A percentile compares a stretch with the other conserved stretches of the same genome.
Evolutionary conservation across 1,139 yeast species (phyloP).

Genomic region (Nakaseomyces kungkrabaensis): DNA sequence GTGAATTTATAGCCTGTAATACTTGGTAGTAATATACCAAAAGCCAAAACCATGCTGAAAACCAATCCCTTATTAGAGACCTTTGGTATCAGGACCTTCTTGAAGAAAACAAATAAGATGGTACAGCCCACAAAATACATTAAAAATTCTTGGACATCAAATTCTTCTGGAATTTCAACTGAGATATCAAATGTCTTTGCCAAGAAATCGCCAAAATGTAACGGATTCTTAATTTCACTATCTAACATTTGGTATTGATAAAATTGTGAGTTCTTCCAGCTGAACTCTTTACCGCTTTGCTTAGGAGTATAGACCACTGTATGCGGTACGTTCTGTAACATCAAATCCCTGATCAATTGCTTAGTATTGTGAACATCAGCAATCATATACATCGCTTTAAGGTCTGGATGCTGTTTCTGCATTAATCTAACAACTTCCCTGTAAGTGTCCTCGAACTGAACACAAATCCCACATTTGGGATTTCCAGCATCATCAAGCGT

Average conservation of each 20-base stretch:
- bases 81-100: slow-evolving; percentile 35
- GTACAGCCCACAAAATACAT: slow-evolving; percentile 41
- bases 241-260: slow-evolving; percentile 28
- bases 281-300: slow-evolving; percentile 12
- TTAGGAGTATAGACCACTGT: slow-evolving; percentile 56
- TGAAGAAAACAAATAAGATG: slow-evolving; percentile 37
- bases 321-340: slow-evolving; percentile 47
- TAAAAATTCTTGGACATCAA: slow-evolving; percentile 36
- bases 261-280: slow-evolving; percentile 27
- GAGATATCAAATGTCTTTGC: slow-evolving; percentile 37
- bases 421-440: slow-evolving; percentile 38
- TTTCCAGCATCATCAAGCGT: slow-evolving; percentile 24
- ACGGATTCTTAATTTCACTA: slow-evolving; percentile 23
- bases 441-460: slow-evolving; percentile 33
- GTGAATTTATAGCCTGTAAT: slow-evolving; percentile 59
- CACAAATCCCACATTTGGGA: slow-evolving; percentile 36
- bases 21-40: slow-evolving; percentile 37
- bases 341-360: slow-evolving; percentile 34
- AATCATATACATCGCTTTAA: slow-evolving; percentile 38
- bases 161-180: slow-evolving; percentile 35
- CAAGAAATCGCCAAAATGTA: slow-evolving; percentile 45
- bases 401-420: slow-evolving; percentile 34
- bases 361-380: slow-evolving; percentile 42
- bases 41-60: slow-evolving; percentile 32
- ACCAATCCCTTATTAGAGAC: slow-evolving; percentile 30